These are phyloP conservation scores for Platanthera guangdongensis DNA, from an alignment of 106 monocot genomes.

Conservation along the genomic window DNA sequence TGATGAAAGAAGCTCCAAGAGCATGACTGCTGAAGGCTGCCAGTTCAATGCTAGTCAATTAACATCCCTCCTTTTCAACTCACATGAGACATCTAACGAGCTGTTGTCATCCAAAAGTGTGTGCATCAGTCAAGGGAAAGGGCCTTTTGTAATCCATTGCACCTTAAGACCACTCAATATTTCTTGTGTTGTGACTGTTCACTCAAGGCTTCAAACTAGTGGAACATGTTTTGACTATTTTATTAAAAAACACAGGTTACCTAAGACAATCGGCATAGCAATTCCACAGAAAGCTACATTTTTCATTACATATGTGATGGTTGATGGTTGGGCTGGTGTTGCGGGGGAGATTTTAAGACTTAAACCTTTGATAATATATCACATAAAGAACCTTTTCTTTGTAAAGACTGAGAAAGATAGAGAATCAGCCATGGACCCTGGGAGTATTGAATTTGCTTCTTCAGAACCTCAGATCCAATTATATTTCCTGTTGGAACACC, in stretches of 20 bases:
- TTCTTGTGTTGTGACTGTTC: background rate
- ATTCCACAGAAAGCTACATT: conserved; percentile 84
- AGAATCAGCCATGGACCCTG: conserved; percentile 74
- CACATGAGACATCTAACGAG: too few species aligned
- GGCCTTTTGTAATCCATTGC: too few species aligned
- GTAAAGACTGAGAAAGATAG: conserved; percentile 83
- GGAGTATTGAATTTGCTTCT: conserved; percentile 52
- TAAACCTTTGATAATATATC: conserved; percentile 58
- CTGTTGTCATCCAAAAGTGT: too few species aligned
- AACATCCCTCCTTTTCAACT: too few species aligned
- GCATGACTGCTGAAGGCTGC: too few species aligned
- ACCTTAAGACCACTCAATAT: too few species aligned
- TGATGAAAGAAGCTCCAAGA: too few species aligned
- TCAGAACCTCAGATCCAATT: conserved; percentile 63
- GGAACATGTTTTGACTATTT: background rate
- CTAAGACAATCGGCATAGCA: conserved; percentile 55
- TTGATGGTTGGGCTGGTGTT: conserved; percentile 81
- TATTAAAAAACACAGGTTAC: conserved; percentile 35
- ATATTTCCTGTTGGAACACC: too few species aligned
- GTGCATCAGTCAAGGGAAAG: too few species aligned
- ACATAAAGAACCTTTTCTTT: conserved; percentile 67
- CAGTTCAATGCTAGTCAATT: too few species aligned
- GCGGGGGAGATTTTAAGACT: conserved; percentile 65
- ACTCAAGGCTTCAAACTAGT: background rate
- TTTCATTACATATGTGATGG: conserved; percentile 79